Conservation (phyloP, 192 early-diverging fungal genomes). For the Podila epigama region DNA sequence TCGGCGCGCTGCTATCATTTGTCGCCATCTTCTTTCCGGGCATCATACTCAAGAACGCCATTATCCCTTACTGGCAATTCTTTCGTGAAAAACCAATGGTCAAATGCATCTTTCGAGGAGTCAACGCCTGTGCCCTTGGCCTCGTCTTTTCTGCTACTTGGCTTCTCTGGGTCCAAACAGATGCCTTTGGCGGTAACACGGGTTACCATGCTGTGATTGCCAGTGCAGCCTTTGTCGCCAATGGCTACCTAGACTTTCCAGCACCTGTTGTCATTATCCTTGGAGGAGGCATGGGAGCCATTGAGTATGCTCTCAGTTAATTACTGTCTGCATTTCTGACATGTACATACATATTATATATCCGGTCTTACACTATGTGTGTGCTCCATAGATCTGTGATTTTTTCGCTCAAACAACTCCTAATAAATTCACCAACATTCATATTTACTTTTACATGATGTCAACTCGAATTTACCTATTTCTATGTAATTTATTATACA, state of each 20-base stretch:
- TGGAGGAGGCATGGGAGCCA: constrained; percentile 49
- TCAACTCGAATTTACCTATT: background rate
- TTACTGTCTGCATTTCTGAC: background rate
- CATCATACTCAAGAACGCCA: constrained; percentile 60
- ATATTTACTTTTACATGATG: background rate
- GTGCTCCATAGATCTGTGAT: background rate
- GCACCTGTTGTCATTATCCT: constrained; percentile 40
- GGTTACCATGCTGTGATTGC: constrained; percentile 49
- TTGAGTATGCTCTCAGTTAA: constrained; percentile 32
- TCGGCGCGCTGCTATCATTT: constrained; percentile 60
- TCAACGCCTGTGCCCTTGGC: constrained; percentile 71
- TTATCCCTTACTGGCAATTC: constrained; percentile 70
- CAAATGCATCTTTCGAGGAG: constrained; percentile 61
- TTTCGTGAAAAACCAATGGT: constrained; percentile 50
- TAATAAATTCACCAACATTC: background rate
- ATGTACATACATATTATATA: background rate
- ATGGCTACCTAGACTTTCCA: constrained; percentile 36
- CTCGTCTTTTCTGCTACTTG: constrained; percentile 69
- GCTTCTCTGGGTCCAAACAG: constrained; percentile 55
- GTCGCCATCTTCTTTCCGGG: constrained; percentile 71
- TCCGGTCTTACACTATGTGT: background rate
- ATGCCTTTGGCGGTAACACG: constrained; percentile 21
- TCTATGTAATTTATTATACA: too few species aligned
- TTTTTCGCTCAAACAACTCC: background rate
- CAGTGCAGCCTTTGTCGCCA: constrained; percentile 39